phyloP scores from a whole-genome alignment of 768 basidiomycete genomes.

The Sporobolomyces pararoseus region DNA sequence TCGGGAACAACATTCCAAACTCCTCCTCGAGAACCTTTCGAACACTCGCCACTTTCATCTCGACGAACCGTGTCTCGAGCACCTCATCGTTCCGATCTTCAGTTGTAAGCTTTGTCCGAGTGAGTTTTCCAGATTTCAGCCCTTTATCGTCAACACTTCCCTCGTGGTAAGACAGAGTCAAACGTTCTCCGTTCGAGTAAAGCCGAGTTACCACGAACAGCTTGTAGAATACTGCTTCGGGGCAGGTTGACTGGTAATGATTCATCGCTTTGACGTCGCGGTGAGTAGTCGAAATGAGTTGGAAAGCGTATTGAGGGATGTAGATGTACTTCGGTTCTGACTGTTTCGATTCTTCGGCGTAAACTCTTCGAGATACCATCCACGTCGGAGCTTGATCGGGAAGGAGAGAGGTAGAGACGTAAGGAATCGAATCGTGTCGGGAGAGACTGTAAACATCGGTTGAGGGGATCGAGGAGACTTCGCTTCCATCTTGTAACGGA shows the following conservation, averaged over 20 bases:
- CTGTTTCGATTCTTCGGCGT: neutral
- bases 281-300: constrained; percentile 5
- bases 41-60: constrained; percentile 10
- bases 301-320: constrained; percentile 29
- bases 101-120: neutral
- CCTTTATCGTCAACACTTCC: constrained; percentile 9
- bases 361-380: constrained; percentile 1
- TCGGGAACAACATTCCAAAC: constrained; percentile 27
- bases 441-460: constrained; percentile 20
- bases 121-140: constrained; percentile 11
- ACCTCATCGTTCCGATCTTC: constrained; percentile 13
- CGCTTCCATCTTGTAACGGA: neutral
- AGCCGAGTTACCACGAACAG: constrained; percentile 17
- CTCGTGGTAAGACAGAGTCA: constrained; percentile 12
- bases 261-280: constrained; percentile 22
- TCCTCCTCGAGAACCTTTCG: constrained; percentile 6
- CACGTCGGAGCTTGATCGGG: constrained; percentile 23
- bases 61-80: constrained; percentile 5
- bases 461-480: neutral
- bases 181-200: constrained; percentile 15
- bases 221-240: neutral
- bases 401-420: neutral
- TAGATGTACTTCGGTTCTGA: neutral
- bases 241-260: constrained; percentile 20
- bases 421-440: constrained; percentile 2